phyloP scores from a whole-genome alignment of 2,329 filamentous ascomycete genomes.

The Westerdykella ornata region DNA sequence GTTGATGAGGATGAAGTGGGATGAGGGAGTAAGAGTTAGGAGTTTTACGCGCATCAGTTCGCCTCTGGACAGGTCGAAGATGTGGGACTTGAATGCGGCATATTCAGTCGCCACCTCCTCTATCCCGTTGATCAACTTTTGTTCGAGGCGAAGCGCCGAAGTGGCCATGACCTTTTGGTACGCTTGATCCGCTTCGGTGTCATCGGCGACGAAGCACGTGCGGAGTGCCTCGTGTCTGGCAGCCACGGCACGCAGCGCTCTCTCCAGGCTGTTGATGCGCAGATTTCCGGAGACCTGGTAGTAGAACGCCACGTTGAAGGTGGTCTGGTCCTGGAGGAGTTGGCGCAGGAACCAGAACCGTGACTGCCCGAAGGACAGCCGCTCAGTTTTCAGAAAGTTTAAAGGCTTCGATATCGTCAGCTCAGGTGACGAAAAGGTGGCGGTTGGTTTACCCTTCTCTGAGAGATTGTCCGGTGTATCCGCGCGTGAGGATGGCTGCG shows the following conservation, averaged over 20 bases:
- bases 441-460: too few relatives aligned
- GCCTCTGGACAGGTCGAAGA: conserved; percentile 38
- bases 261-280: conserved; percentile 21
- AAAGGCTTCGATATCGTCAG: too few relatives aligned
- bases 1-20: conserved; percentile 40
- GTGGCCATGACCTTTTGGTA: conserved; percentile 12
- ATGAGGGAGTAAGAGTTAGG: conserved; percentile 27
- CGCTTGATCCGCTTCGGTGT: conserved; percentile 11
- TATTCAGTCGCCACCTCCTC: conserved; percentile 5
- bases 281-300: conserved; percentile 33
- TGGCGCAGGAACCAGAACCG: conserved; percentile 39
- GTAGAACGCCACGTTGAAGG: conserved; percentile 37
- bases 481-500: too few relatives aligned
- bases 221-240: conserved; percentile 33
- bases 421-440: too few relatives aligned
- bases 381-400: conserved; percentile 8
- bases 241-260: conserved; percentile 30
- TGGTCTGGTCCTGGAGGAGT: conserved; percentile 34
- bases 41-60: conserved; percentile 32
- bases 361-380: conserved; percentile 39
- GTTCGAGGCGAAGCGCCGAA: conserved; percentile 5
- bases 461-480: too few relatives aligned
- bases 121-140: conserved; percentile 18
- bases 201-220: conserved; percentile 22
- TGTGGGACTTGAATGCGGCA: conserved; percentile 24